Evolutionary conservation across 2,329 filamentous ascomycete species (phyloP), one percentile per base, ranked within the genome.

Genomic region (Lecanicillium sp.): DNA sequence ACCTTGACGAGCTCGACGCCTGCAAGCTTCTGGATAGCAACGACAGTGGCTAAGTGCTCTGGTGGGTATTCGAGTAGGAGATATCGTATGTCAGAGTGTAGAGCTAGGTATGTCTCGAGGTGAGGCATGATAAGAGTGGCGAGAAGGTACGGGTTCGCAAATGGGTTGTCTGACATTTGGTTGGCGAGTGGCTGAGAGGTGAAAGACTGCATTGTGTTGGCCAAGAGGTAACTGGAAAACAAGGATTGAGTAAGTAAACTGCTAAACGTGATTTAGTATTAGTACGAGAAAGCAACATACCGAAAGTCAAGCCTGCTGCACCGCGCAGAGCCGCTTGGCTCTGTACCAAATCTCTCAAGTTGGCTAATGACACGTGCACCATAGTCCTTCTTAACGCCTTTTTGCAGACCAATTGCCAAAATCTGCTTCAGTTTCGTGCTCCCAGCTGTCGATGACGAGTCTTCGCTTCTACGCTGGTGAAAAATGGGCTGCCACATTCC

Each of bases 141-240:
- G 3, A 81, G 64, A 13, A 74, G 59, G 17, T 67, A 60, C 2
- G 72, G 65, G 47, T 75, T 71, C 13, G 64, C 62, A 43, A 78
- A 72, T 1, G 73, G 74, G 46, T 74, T 75, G 40, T 71, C 68
- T 22, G 67, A 63, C 4, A 64, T 65, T 43, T 75, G 71, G 39
- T 67, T 66, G 4, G 66, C 52, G 7, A 72, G 55, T 2, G 66
- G 66, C 41, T 74, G 73, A 2, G 69, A 61, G 5, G 69, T 73
- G 45, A 72, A 74, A 1, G 67, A 62, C 52, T 80, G 76, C 69
- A 81, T 76, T 4, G 72, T 73, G 45, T 69, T 78, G 46, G 69
- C 69, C 39, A 80, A 70, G 36, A 82, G 63, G 47, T 77, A 80
- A 45, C 77, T 79, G n/a, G n/a, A n/a, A n/a, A n/a, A n/a, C n/a